Conservation (phyloP, 441 rosid genomes). For the Jatropha multifida region DNA sequence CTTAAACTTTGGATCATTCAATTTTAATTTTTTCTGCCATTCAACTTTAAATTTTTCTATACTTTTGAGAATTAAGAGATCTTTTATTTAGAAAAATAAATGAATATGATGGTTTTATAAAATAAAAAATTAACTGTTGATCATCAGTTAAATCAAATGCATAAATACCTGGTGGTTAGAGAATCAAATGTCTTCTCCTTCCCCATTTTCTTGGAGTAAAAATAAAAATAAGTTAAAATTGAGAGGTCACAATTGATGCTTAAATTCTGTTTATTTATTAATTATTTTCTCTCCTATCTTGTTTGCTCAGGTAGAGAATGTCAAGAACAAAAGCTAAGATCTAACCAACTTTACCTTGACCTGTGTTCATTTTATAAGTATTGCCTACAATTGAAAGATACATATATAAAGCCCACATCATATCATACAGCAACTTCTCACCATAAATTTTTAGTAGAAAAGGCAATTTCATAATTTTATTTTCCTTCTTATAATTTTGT, state of each 20-base stretch:
- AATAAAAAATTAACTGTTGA: no score
- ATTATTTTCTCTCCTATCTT: background rate
- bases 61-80: no score
- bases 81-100: no score
- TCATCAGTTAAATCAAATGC: background rate
- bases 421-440: constrained; percentile 19
- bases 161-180: background rate
- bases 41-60: no score
- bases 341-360: constrained; percentile 15
- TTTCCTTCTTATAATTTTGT: no score
- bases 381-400: background rate
- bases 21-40: no score
- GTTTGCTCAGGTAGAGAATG: background rate
- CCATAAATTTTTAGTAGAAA: background rate
- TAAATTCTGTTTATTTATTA: background rate
- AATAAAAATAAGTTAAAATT: background rate
- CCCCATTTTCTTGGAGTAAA: background rate
- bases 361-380: background rate
- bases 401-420: background rate
- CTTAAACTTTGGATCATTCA: background rate
- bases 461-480: background rate
- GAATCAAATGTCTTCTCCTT: background rate
- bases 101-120: no score
- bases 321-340: constrained; percentile 10
- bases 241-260: background rate